phyloP scores from a whole-genome alignment of 179 eudicot genomes.

The Silene noctiflora region DNA sequence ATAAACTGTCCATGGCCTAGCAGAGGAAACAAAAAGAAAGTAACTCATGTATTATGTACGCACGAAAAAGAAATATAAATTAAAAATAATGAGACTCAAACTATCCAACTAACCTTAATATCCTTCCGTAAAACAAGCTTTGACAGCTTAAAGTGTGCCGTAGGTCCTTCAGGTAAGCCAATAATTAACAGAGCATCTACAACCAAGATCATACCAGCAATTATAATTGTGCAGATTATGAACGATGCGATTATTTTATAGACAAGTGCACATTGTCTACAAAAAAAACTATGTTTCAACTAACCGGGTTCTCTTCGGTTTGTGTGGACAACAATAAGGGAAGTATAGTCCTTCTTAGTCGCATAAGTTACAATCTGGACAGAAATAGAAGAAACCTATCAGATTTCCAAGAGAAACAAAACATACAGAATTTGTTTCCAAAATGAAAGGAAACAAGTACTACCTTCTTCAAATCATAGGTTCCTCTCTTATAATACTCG shows the following conservation, averaged over 20 bases:
- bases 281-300: background rate
- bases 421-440: background rate
- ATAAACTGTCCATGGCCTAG: background rate
- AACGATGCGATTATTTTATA: background rate
- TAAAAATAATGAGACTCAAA: background rate
- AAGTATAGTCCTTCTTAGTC: constrained; percentile 73
- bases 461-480: constrained; percentile 93
- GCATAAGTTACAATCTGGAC: constrained; percentile 83
- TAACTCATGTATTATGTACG: too few relatives aligned
- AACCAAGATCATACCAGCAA: background rate
- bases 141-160: constrained; percentile 94
- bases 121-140: constrained; percentile 84
- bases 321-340: constrained; percentile 83
- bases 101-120: constrained; percentile 52
- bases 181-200: constrained; percentile 80
- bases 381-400: constrained; percentile 7
- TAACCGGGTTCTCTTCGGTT: constrained; percentile 94
- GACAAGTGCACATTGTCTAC: background rate
- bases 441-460: background rate
- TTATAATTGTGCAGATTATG: background rate
- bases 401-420: constrained; percentile 5
- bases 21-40: constrained; percentile 18
- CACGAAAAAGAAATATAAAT: too few relatives aligned
- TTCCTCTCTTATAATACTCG: constrained; percentile 82
- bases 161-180: constrained; percentile 94